Percentiles rank a stretch among this genome's conserved stretches.
Conservation (phyloP, 441 rosid genomes). For the Syzygium malaccense region DNA sequence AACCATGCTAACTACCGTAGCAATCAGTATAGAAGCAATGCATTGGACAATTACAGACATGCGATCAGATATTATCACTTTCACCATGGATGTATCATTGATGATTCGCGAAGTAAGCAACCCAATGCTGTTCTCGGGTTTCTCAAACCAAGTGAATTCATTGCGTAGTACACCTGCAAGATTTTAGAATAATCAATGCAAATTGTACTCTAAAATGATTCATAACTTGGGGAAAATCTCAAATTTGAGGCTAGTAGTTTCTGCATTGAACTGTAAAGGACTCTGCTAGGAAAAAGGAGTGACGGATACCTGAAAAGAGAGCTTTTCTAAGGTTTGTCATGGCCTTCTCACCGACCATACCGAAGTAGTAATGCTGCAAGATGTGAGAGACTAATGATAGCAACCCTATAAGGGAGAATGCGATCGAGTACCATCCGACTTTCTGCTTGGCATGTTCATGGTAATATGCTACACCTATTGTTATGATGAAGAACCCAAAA, state of each 20-base stretch:
- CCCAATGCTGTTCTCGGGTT: conserved; percentile 42
- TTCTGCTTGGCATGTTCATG: conserved; percentile 20
- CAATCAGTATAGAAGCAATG: conserved; percentile 56
- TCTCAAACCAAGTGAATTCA: conserved; percentile 66
- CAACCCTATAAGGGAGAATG: conserved; percentile 42
- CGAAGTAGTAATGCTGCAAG: conserved; percentile 62
- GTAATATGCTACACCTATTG: conserved; percentile 53
- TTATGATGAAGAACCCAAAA: conserved; percentile 58
- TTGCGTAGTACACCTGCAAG: conserved; percentile 43
- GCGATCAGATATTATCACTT: conserved; percentile 52
- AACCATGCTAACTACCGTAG: conserved; percentile 46
- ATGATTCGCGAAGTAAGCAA: conserved; percentile 43
- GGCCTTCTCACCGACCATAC: conserved; percentile 63
- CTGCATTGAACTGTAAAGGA: not conserved
- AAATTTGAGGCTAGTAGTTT: not conserved
- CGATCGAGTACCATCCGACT: conserved; percentile 39
- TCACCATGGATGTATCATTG: conserved; percentile 54
- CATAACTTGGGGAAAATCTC: not conserved
- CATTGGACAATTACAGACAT: conserved; percentile 71
- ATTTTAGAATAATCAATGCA: not conserved
- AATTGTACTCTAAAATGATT: not conserved
- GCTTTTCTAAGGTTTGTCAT: conserved; percentile 53
- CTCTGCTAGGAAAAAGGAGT: not conserved
- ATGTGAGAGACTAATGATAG: conserved; percentile 51
- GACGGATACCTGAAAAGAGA: conserved; percentile 40